These are phyloP conservation scores for Stipa capillata DNA, from an alignment of 176 grass and related monocot genomes.

Conservation along the genomic window DNA sequence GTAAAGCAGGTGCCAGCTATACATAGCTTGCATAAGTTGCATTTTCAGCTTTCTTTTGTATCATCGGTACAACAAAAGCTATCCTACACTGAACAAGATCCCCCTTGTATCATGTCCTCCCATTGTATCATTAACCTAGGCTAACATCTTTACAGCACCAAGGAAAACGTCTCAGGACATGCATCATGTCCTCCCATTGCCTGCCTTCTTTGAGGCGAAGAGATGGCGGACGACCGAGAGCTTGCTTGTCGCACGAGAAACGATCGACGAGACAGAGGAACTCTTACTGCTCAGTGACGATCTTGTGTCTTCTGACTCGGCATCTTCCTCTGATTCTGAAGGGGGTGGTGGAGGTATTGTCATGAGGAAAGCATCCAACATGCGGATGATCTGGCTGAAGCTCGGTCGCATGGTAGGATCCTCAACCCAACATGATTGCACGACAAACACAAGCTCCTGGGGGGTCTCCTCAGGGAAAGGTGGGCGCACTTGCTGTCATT, in stretches of 20 bases:
- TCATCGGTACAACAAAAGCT: slow-evolving; percentile 40
- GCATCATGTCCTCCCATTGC: slow-evolving; percentile 59
- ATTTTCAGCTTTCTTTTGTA: slow-evolving; percentile 23
- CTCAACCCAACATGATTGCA: slow-evolving; percentile 94
- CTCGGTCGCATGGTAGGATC: slow-evolving; percentile 77
- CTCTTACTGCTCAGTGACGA: slow-evolving; percentile 44
- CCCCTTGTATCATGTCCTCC: slow-evolving; percentile 26
- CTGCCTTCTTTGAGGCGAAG: slow-evolving; percentile 74
- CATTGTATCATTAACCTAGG: slow-evolving; percentile 35
- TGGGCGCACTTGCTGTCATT: slow-evolving; percentile 79
- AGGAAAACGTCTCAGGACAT: slow-evolving; percentile 32
- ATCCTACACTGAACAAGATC: slow-evolving; percentile 36
- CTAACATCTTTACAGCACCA: slow-evolving; percentile 51
- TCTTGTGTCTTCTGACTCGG: slow-evolving; percentile 19
- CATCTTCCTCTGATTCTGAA: slow-evolving; percentile 17
- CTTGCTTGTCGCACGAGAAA: slow-evolving; percentile 70
- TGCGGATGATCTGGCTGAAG: slow-evolving; percentile 91
- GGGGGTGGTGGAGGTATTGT: slow-evolving; percentile 35
- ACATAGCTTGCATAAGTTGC: slow-evolving; percentile 36
- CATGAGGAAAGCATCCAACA: slow-evolving; percentile 80
- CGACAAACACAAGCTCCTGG: slow-evolving; percentile 71
- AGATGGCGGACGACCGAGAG: slow-evolving; percentile 91
- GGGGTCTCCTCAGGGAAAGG: slow-evolving; percentile 62
- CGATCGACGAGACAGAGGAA: slow-evolving; percentile 54
- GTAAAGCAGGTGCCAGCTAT: slow-evolving; percentile 33